Conservation (phyloP, 106 monocot genomes). For the Platanthera zijinensis region DNA sequence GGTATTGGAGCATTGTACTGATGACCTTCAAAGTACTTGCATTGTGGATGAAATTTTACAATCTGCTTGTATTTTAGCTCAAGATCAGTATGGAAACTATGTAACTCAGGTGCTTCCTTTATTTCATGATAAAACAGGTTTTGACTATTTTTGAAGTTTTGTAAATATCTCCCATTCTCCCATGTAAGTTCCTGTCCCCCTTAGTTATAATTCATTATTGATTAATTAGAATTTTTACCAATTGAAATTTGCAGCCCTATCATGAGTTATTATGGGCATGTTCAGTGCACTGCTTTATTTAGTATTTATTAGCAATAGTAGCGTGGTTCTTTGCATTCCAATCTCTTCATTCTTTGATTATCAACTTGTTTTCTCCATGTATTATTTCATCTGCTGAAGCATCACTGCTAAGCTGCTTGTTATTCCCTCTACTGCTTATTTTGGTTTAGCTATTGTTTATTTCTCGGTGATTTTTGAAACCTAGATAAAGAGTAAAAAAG, state of each 20-base stretch:
- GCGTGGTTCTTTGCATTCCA: background rate
- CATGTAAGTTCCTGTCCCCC: background rate
- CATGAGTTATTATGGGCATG: background rate
- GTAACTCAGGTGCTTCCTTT: slow-evolving; percentile 72
- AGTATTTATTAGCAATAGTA: background rate
- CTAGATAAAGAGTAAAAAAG: too few relatives aligned
- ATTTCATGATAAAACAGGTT: background rate
- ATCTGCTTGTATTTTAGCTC: slow-evolving; percentile 73
- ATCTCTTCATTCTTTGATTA: background rate
- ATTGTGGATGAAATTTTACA: slow-evolving; percentile 91
- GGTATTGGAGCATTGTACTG: slow-evolving; percentile 81
- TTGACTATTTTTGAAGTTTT: background rate
- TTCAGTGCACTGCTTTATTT: background rate
- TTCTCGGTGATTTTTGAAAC: background rate
- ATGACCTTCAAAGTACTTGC: slow-evolving; percentile 56
- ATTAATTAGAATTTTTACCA: background rate
- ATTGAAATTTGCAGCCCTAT: background rate
- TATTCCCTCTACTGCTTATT: background rate
- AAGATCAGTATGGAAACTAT: slow-evolving; percentile 99
- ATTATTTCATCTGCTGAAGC: background rate
- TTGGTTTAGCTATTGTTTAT: background rate
- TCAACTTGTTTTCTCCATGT: background rate
- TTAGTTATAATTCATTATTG: background rate
- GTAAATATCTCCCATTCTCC: background rate
- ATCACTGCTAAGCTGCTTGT: background rate